Conservation (phyloP, 2,329 filamentous ascomycete species). For the Epichloe hybrida region DNA sequence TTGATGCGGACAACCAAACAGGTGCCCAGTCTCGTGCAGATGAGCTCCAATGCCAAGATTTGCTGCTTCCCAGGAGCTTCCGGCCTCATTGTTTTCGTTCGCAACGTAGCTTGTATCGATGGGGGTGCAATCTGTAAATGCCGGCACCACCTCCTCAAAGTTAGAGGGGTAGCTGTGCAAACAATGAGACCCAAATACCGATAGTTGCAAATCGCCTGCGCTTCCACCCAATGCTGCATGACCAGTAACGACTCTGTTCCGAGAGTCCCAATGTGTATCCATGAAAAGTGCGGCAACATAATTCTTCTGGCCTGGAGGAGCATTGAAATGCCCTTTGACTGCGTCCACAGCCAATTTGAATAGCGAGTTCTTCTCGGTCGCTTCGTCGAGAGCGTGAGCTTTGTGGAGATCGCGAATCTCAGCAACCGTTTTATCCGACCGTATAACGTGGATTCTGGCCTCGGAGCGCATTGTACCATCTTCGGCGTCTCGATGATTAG, state of each 20-base stretch:
- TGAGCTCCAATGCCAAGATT: constrained; percentile 91
- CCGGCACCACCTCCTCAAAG: constrained; percentile 79
- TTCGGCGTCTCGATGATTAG: constrained; percentile 61
- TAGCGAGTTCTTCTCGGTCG: constrained; percentile 57
- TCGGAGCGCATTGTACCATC: constrained; percentile 71
- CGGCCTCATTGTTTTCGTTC: constrained; percentile 76
- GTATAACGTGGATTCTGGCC: constrained; percentile 77
- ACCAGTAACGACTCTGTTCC: constrained; percentile 54
- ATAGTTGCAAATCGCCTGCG: constrained; percentile 62
- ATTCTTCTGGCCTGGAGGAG: constrained; percentile 62
- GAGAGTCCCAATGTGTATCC: constrained; percentile 77
- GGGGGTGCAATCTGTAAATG: constrained; percentile 80
- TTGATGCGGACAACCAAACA: constrained; percentile 83
- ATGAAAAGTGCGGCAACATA: constrained; percentile 81
- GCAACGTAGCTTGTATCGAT: constrained; percentile 70
- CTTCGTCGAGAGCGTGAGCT: constrained; percentile 63
- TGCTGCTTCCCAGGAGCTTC: constrained; percentile 90
- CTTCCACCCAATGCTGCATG: constrained; percentile 75
- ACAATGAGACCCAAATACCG: constrained; percentile 84
- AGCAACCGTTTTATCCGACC: constrained; percentile 67
- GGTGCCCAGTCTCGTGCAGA: constrained; percentile 77
- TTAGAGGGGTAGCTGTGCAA: constrained; percentile 81
- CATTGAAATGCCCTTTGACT: constrained; percentile 63
- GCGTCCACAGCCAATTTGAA: constrained; percentile 68
- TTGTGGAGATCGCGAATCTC: constrained; percentile 68